Evolutionary conservation across 495 filamentous ascomycete genomes (phyloP).

Genomic region (Penicillium flavigenum): DNA sequence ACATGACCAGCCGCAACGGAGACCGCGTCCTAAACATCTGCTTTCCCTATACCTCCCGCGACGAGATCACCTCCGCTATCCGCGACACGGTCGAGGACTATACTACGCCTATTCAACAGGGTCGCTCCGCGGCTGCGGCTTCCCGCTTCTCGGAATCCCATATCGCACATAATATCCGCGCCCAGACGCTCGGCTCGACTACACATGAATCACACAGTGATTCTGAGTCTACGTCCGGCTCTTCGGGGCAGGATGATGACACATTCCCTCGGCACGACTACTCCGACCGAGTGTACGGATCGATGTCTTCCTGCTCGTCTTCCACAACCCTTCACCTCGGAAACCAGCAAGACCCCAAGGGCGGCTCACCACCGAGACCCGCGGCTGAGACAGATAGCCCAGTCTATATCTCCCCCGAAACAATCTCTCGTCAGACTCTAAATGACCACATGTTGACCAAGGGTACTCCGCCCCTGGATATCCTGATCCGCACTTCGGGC

Average conservation of each 20-base stretch:
- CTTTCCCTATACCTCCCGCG: slow-evolving; percentile 93
- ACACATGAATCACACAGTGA: slow-evolving; percentile 39
- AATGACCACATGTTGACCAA: slow-evolving; percentile 80
- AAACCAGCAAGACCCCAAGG: slow-evolving; percentile 33
- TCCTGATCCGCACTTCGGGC: slow-evolving; percentile 86
- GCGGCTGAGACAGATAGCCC: slow-evolving; percentile 25
- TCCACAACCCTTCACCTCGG: slow-evolving; percentile 52
- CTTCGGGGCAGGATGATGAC: slow-evolving; percentile 37
- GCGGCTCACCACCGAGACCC: slow-evolving; percentile 22
- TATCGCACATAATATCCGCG: slow-evolving; percentile 78
- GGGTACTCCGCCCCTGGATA: slow-evolving; percentile 79
- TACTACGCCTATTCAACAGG: slow-evolving; percentile 59
- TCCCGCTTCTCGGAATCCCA: slow-evolving; percentile 79
- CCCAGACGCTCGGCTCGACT: slow-evolving; percentile 49
- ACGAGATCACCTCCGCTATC: slow-evolving; percentile 94
- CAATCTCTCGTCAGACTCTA: slow-evolving; percentile 76
- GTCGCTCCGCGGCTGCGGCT: slow-evolving; percentile 20
- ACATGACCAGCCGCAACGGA: slow-evolving; percentile 79
- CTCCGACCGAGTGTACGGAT: slow-evolving; percentile 49
- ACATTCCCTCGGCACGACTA: slow-evolving; percentile 29
- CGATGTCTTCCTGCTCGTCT: slow-evolving; percentile 55
- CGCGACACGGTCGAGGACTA: slow-evolving; percentile 81
- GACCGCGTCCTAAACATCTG: slow-evolving; percentile 89
- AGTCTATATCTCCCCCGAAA: slow-evolving; percentile 67
- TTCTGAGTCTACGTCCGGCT: slow-evolving; percentile 37